Conservation (phyloP, 2,329 filamentous ascomycete species). For the Neonectria sp. region DNA sequence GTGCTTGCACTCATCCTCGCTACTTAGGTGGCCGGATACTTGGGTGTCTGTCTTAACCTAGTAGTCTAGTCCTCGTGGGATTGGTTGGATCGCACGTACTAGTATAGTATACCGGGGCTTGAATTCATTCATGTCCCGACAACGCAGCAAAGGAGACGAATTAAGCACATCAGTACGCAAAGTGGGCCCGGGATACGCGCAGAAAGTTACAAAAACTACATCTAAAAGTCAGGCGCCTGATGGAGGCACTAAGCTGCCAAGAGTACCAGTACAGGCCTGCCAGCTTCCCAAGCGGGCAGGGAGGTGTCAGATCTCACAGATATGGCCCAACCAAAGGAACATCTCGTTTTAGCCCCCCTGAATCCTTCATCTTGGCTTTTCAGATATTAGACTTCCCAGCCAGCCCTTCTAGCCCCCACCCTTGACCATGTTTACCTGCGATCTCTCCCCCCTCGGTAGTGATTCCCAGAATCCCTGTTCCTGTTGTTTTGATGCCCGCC, state of each 20-base stretch:
- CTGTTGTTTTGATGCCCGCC: conserved; percentile 37
- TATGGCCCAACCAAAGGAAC: neutral
- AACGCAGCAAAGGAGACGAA: neutral
- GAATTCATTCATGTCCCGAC: neutral
- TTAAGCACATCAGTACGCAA: neutral
- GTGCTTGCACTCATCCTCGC: conserved; percentile 3
- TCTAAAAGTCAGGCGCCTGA: neutral
- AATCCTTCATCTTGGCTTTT: neutral
- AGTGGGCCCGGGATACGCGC: neutral
- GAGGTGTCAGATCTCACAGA: neutral
- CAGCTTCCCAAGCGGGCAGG: neutral
- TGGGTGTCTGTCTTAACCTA: no score
- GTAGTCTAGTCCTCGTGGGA: no score
- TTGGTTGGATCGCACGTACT: neutral
- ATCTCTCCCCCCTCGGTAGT: conserved; percentile 41
- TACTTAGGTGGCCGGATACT: conserved; percentile 13
- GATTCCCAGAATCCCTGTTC: conserved; percentile 38
- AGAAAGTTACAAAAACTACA: neutral
- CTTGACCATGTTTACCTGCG: conserved; percentile 38
- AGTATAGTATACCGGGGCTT: neutral
- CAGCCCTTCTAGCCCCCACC: neutral
- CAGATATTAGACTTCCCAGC: neutral
- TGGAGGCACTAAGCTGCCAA: neutral
- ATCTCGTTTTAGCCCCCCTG: neutral
- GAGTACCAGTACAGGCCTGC: neutral